Conservation (phyloP, 768 basidiomycete species). For the Trametes villosa region DNA sequence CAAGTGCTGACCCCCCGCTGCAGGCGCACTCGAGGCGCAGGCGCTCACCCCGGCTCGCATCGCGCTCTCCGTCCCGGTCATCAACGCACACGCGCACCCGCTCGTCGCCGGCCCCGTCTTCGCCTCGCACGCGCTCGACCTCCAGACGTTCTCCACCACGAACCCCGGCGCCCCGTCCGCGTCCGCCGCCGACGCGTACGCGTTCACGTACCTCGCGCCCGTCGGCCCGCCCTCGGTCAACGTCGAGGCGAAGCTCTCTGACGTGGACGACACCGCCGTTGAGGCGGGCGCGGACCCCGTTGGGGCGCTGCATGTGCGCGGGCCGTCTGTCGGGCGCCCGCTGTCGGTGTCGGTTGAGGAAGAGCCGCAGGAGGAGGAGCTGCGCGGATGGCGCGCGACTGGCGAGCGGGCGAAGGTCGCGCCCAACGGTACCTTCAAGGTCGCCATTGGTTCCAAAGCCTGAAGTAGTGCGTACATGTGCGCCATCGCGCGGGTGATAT, state of each 20-base stretch:
- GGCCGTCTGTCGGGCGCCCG: slow-evolving; percentile 70
- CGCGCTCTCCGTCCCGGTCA: slow-evolving; percentile 76
- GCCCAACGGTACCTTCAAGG: slow-evolving; percentile 43
- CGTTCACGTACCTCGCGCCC: slow-evolving; percentile 49
- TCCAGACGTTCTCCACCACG: slow-evolving; percentile 67
- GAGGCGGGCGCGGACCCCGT: slow-evolving; percentile 70
- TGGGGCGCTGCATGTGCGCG: slow-evolving; percentile 66
- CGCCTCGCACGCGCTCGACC: slow-evolving; percentile 82
- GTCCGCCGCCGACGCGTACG: slow-evolving; percentile 36
- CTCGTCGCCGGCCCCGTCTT: slow-evolving; percentile 77
- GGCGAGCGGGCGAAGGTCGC: slow-evolving; percentile 39
- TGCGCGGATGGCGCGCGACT: slow-evolving; percentile 35
- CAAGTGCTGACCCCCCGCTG: no score
- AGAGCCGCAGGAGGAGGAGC: slow-evolving; percentile 35
- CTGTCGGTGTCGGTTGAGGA: slow-evolving; percentile 48
- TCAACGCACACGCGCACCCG: slow-evolving; percentile 64
- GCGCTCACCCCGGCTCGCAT: slow-evolving; percentile 67
- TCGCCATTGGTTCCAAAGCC: slow-evolving; percentile 14
- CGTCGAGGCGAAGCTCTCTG: slow-evolving; percentile 79
- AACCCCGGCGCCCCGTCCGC: slow-evolving; percentile 1
- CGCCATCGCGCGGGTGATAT: no score
- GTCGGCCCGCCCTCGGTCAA: slow-evolving; percentile 86
- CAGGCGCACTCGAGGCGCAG: slow-evolving; percentile 55
- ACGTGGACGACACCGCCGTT: slow-evolving; percentile 64
- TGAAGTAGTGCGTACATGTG: not conserved